Conservation (phyloP, 2,329 filamentous ascomycete species). For the Aspergillus ibericus region DNA sequence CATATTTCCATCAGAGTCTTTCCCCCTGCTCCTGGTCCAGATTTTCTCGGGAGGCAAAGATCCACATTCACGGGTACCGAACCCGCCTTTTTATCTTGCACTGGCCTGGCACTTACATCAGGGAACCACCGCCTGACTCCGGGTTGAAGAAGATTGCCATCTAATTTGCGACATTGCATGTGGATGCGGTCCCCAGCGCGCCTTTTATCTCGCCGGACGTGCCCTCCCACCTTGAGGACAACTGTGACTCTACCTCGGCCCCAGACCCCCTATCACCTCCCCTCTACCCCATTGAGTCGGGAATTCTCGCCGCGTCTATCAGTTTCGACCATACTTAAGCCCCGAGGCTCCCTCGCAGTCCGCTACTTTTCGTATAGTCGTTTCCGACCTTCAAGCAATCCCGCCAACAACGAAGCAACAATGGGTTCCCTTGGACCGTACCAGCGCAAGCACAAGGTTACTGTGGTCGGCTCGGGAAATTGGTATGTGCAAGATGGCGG, state of each 20-base stretch:
- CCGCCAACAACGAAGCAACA: slow-evolving; percentile 15
- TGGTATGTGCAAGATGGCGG: slow-evolving; percentile 60
- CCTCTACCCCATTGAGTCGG: slow-evolving; percentile 16
- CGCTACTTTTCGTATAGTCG: slow-evolving; percentile 14
- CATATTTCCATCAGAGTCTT: slow-evolving; percentile 1
- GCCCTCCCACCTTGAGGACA: slow-evolving; percentile 24
- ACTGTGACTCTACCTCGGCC: slow-evolving; percentile 30
- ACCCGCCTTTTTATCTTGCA: slow-evolving; percentile 17
- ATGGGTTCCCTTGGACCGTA: slow-evolving; percentile 36
- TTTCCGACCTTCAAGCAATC: slow-evolving; percentile 11
- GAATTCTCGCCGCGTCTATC: slow-evolving; percentile 15
- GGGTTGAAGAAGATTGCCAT: neutral
- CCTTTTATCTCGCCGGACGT: slow-evolving; percentile 24
- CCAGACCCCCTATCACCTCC: slow-evolving; percentile 24
- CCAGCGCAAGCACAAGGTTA: slow-evolving; percentile 48
- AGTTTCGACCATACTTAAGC: slow-evolving; percentile 22
- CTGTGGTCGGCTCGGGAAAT: slow-evolving; percentile 92
- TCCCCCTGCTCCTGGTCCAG: neutral
- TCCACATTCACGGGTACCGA: slow-evolving; percentile 23
- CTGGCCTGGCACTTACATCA: slow-evolving; percentile 15
- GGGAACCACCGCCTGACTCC: slow-evolving; percentile 11
- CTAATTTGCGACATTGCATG: slow-evolving; percentile 12
- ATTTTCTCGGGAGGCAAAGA: slow-evolving; percentile 11
- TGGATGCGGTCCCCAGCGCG: slow-evolving; percentile 23
- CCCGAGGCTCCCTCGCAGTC: slow-evolving; percentile 7